A percentile compares a stretch with the other conserved stretches of the same genome.
Evolutionary conservation across 805 yeast species (phyloP).

Genomic region (Hanseniaspora guilliermondii): DNA sequence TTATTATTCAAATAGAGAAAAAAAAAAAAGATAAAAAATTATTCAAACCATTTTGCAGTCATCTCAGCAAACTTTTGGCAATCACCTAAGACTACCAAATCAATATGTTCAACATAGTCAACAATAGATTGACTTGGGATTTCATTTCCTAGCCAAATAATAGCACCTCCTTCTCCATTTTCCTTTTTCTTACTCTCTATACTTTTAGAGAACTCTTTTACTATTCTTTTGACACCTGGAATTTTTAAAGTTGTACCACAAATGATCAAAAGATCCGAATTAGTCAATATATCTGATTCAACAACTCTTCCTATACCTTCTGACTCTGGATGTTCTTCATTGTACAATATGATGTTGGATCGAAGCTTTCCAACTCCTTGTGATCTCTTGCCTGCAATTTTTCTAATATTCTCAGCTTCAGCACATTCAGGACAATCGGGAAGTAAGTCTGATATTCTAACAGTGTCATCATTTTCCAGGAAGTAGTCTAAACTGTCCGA

Average conservation of each 20-base stretch:
- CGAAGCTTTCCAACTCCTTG: conserved; percentile 52
- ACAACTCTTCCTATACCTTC: conserved; percentile 71
- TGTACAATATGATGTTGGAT: conserved; percentile 57
- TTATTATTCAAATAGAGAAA: not conserved
- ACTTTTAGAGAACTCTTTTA: conserved; percentile 45
- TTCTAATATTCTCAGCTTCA: conserved; percentile 44
- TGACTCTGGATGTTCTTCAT: conserved; percentile 77
- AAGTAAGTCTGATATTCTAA: conserved; percentile 15
- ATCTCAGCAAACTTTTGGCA: conserved; percentile 42
- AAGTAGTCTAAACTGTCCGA: not conserved
- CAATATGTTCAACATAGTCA: conserved; percentile 41
- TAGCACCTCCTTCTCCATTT: conserved; percentile 35
- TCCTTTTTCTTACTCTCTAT: conserved; percentile 34
- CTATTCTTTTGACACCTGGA: conserved; percentile 55
- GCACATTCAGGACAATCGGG: conserved; percentile 58
- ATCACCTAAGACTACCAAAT: conserved; percentile 50
- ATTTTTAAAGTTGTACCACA: conserved; percentile 80
- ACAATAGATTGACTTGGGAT: conserved; percentile 39
- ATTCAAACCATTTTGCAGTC: not conserved
- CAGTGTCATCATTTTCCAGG: conserved; percentile 21
- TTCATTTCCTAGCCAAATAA: conserved; percentile 51
- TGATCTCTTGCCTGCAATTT: conserved; percentile 49
- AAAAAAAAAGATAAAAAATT: not conserved
- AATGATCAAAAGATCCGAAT: conserved; percentile 67
- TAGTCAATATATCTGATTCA: conserved; percentile 47